phyloP scores from a whole-genome alignment of 805 yeast genomes.

The Wickerhamomyces alni region DNA sequence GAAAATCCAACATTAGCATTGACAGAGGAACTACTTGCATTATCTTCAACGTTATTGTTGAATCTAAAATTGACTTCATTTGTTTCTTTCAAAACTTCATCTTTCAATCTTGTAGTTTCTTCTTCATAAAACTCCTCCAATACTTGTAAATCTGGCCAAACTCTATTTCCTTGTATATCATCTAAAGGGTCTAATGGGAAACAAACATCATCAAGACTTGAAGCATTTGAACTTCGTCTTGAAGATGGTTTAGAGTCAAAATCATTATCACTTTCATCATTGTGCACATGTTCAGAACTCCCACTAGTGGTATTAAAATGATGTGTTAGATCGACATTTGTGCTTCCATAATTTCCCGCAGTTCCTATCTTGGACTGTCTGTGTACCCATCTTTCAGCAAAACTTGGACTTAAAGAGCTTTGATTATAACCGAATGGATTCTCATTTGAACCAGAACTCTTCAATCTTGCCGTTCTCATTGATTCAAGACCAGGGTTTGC shows the following conservation, averaged over 20 bases:
- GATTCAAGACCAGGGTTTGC: too few relatives aligned
- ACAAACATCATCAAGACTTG: slow-evolving; percentile 76
- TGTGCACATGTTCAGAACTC: slow-evolving; percentile 1
- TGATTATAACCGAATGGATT: slow-evolving; percentile 1
- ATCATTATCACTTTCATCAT: slow-evolving; percentile 22
- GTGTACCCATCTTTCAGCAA: slow-evolving; percentile 24
- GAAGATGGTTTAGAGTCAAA: slow-evolving; percentile 33
- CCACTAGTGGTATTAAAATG: background rate
- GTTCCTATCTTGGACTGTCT: slow-evolving; percentile 11
- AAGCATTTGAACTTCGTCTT: background rate
- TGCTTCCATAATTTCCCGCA: background rate
- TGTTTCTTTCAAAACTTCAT: slow-evolving; percentile 33
- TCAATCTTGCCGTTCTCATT: background rate
- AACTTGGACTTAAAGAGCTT: slow-evolving; percentile 11
- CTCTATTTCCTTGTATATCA: slow-evolving; percentile 22
- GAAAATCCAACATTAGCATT: slow-evolving; percentile 29
- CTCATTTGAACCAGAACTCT: slow-evolving; percentile 3
- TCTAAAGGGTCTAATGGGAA: slow-evolving; percentile 50
- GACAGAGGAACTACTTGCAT: background rate
- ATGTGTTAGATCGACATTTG: slow-evolving; percentile 1
- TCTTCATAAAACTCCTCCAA: slow-evolving; percentile 72
- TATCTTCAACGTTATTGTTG: slow-evolving; percentile 17
- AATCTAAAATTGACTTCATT: slow-evolving; percentile 31
- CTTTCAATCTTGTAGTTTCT: slow-evolving; percentile 48
- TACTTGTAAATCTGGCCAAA: slow-evolving; percentile 82